Percentiles rank a stretch among this genome's conserved stretches.
Evolutionary conservation across 441 rosid genomes (phyloP).

Genomic region (Mallotus repandus): DNA sequence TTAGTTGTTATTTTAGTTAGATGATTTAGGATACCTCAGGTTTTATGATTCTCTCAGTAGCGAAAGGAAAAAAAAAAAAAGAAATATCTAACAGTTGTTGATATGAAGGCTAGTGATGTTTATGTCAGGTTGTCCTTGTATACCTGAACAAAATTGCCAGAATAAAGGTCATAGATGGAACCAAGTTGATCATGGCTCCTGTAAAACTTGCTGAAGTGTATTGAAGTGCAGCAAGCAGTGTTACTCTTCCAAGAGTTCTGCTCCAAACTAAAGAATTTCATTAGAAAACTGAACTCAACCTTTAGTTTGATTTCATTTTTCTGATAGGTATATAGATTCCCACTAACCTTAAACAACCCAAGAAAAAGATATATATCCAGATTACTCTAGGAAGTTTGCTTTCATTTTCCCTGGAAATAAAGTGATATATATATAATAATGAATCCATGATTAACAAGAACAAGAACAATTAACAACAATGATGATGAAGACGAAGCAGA

Average conservation of each 20-base stretch:
- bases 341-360: neutral
- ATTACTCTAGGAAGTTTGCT: neutral
- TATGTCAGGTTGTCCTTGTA: neutral
- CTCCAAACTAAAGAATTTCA: neutral
- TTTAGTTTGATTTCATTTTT: no score
- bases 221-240: neutral
- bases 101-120: no score
- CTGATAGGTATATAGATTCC: no score
- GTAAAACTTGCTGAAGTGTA: neutral
- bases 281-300: neutral
- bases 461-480: neutral
- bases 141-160: constrained; percentile 1
- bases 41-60: no score
- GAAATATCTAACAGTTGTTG: no score
- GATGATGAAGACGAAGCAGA: neutral
- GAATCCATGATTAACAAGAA: no score
- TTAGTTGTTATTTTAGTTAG: no score
- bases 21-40: no score
- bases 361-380: neutral
- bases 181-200: neutral
- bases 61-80: no score
- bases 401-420: neutral
- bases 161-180: constrained; percentile 3
- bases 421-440: neutral
- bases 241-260: neutral